Conservation (phyloP, 148 eudicot species). For the Chenopodium berlandieri region DNA sequence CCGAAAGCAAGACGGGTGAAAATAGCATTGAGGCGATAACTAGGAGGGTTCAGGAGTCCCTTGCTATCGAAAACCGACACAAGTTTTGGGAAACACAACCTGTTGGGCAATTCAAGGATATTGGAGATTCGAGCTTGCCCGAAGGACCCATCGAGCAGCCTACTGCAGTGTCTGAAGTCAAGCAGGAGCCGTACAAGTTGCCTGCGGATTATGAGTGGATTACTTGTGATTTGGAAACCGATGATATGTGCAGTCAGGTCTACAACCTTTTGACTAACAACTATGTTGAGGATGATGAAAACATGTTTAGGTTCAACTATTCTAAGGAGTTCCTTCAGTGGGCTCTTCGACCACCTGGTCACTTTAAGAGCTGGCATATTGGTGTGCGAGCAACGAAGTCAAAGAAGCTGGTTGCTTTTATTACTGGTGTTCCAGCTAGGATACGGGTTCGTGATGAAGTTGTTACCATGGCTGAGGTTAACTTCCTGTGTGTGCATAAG, state of each 20-base stretch:
- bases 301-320: constrained; percentile 86
- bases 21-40: constrained; percentile 41
- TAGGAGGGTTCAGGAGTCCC: constrained; percentile 59
- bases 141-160: constrained; percentile 74
- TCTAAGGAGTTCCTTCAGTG: constrained; percentile 79
- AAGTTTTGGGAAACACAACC: constrained; percentile 85
- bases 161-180: constrained; percentile 57
- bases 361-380: constrained; percentile 81
- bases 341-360: constrained; percentile 88
- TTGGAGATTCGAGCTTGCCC: constrained; percentile 54
- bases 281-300: constrained; percentile 93
- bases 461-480: constrained; percentile 79
- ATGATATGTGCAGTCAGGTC: constrained; percentile 71
- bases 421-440: constrained; percentile 81
- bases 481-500: constrained; percentile 87
- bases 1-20: constrained; percentile 29
- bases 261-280: constrained; percentile 67
- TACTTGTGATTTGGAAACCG: constrained; percentile 78
- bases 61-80: constrained; percentile 50
- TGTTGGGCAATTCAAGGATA: constrained; percentile 68
- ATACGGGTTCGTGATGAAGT: constrained; percentile 58
- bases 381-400: constrained; percentile 75
- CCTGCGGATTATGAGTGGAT: constrained; percentile 79
- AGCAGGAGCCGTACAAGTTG: constrained; percentile 71
- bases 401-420: constrained; percentile 78